Evolutionary conservation across 2,329 filamentous ascomycete species (phyloP).

Genomic region (Pyrenophora seminiperda): DNA sequence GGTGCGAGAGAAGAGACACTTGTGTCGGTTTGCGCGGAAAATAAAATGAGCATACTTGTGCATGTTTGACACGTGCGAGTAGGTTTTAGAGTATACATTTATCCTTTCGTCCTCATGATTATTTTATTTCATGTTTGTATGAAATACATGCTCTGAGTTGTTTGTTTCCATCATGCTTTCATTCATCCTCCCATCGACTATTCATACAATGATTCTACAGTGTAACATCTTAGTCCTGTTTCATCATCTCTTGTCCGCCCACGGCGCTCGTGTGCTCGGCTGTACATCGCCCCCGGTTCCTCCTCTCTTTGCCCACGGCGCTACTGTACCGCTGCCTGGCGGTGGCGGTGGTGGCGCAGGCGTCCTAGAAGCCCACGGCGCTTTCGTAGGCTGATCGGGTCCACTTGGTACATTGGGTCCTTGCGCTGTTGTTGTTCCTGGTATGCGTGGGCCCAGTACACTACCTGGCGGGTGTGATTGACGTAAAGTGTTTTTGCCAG

Average conservation of each 20-base stretch:
- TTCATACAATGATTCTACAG: neutral
- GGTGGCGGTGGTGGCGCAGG: conserved; percentile 24
- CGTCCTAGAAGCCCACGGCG: conserved; percentile 31
- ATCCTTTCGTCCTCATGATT: neutral
- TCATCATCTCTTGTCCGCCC: conserved; percentile 28
- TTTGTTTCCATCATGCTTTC: neutral
- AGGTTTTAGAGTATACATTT: no score
- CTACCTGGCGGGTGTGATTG: neutral
- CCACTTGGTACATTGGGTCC: conserved; percentile 28
- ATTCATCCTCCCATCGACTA: neutral
- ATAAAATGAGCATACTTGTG: neutral
- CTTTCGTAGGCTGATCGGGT: conserved; percentile 41
- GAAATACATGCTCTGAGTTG: no score
- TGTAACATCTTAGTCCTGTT: no score
- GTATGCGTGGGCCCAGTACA: neutral
- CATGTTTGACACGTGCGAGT: neutral
- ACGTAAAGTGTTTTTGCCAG: conserved; percentile 7
- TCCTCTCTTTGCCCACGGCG: conserved; percentile 32
- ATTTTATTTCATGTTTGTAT: no score
- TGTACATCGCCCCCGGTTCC: conserved; percentile 4
- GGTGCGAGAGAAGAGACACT: no score
- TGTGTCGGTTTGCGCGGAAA: neutral
- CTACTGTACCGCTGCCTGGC: conserved; percentile 25
- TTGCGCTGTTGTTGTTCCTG: conserved; percentile 7
- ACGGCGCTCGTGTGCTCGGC: conserved; percentile 31